Base-by-base conservation (phyloP, 2,329 filamentous ascomycete species). In the Daldinia eschscholtzii region DNA sequence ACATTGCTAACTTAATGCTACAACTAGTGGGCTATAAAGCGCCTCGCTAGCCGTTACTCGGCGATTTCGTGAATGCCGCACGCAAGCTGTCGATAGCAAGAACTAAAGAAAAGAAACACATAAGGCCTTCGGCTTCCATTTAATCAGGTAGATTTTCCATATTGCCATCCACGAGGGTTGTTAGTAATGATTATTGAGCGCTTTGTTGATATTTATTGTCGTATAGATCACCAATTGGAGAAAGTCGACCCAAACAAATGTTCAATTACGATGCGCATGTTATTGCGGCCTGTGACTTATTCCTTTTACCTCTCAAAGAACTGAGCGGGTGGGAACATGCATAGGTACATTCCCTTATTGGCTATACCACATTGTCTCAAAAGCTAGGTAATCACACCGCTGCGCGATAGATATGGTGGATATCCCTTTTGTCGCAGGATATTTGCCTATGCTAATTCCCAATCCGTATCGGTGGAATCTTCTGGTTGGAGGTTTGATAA, bases 21-120 rank as follows among this genome's bases (percentile, higher is more conserved):
- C 20, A 23, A 23, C 20, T 15, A 70, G 67, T 72, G 67, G 70
- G 67, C 53, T 70, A 70, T 30, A 41, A 48, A 39, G 41, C 42
- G 13, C 37, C 58, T 20, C 23, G 33, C 30, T 48, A 62, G 28
- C 13, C 23, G 28, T 39, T 28, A 26, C 9, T 35, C 26, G 26
- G 15, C 15, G 48, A 23, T 9, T 52, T 7, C 15, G 15, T 6
- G 3, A 35, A 53, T 7, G 50, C 30, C 12, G 15, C 12, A 12
- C 30, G 18, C 15, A 33, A 33, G 10, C 10, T 12, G 7, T 13
- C 30, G 7, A 33, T 35, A 7, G 7, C 3, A 35, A 20, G 20
- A 53, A 35, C 18, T 28, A 7, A 23, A 23, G 20, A 23, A 23
- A 23, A 53, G 15, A 12, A 20, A 55, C 18, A 15, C 3, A 15